phyloP scores from a whole-genome alignment of 257 asterid genomes.

The Linderniella brevidens region DNA sequence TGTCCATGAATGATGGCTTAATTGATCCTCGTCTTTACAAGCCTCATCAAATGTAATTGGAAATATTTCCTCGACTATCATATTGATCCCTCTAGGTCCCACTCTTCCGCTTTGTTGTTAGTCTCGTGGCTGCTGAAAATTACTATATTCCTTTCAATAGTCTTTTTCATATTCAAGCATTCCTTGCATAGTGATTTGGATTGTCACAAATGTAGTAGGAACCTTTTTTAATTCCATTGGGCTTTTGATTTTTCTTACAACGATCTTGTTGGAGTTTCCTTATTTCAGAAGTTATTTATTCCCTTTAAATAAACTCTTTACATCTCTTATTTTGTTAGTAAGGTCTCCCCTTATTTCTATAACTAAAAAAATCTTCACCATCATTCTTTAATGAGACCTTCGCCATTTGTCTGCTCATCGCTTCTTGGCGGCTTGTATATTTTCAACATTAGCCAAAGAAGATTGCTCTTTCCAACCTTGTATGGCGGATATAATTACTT shows the following conservation, averaged over 20 bases:
- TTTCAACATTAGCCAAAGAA: not conserved
- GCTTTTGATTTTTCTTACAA: not conserved
- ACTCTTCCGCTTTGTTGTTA: conserved; percentile 5
- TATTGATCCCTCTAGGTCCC: conserved; percentile 9
- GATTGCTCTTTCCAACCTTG: not conserved
- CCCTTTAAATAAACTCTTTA: conserved; percentile 3
- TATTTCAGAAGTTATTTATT: conserved; percentile 3
- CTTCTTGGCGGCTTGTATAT: not conserved
- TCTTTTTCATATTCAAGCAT: conserved; percentile 3
- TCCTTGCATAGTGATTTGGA: not conserved
- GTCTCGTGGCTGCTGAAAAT: conserved; percentile 3
- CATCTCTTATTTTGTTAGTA: not conserved
- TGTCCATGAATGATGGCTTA: no score
- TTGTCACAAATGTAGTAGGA: no score
- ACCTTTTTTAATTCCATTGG: no score
- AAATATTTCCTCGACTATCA: no score
- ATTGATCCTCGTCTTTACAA: no score
- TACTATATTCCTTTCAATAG: conserved; percentile 2
- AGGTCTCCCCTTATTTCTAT: conserved; percentile 5
- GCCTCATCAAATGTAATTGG: no score
- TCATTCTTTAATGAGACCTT: not conserved
- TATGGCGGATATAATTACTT: not conserved
- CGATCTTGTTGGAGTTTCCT: conserved; percentile 1
- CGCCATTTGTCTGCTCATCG: not conserved
- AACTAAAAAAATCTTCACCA: not conserved